These are phyloP conservation scores for Suillus hirtellus DNA, from an alignment of 768 basidiomycete genomes.

Conservation along the genomic window DNA sequence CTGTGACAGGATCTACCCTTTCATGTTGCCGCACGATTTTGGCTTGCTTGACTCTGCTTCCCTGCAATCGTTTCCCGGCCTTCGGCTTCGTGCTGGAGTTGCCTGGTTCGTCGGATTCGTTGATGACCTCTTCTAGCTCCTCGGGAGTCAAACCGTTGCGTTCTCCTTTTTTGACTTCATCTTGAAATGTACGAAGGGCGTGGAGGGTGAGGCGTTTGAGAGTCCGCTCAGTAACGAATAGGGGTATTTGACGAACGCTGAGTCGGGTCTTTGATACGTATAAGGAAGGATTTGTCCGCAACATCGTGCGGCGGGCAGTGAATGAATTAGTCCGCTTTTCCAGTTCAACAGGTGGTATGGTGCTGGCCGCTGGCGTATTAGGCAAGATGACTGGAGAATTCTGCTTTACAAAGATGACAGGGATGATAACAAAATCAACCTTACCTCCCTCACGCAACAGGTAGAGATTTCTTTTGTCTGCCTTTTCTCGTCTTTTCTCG, in stretches of 20 bases:
- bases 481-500: conserved; percentile 82
- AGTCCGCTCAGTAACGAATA: conserved; percentile 86
- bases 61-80: conserved; percentile 26
- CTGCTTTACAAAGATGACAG: conserved; percentile 10
- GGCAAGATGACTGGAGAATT: conserved; percentile 79
- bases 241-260: conserved; percentile 89
- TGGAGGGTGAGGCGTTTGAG: conserved; percentile 87
- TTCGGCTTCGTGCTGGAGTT: conserved; percentile 26
- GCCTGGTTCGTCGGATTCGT: conserved; percentile 19
- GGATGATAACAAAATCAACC: conserved; percentile 23
- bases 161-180: conserved; percentile 64
- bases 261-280: conserved; percentile 95
- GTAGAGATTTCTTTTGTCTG: conserved; percentile 95
- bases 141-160: conserved; percentile 68
- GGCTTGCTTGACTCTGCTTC: conserved; percentile 68
- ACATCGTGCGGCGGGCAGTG: conserved; percentile 78
- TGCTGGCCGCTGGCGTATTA: conserved; percentile 75
- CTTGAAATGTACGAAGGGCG: conserved; percentile 75
- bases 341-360: conserved; percentile 71
- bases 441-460: conserved; percentile 93
- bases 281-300: conserved; percentile 90
- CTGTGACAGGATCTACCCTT: conserved; percentile 85
- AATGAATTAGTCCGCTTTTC: conserved; percentile 85
- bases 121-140: conserved; percentile 57
- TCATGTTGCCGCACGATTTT: conserved; percentile 92